Evolutionary conservation across 495 filamentous ascomycete species (phyloP).

Genomic region (Sporormia fimetaria): DNA sequence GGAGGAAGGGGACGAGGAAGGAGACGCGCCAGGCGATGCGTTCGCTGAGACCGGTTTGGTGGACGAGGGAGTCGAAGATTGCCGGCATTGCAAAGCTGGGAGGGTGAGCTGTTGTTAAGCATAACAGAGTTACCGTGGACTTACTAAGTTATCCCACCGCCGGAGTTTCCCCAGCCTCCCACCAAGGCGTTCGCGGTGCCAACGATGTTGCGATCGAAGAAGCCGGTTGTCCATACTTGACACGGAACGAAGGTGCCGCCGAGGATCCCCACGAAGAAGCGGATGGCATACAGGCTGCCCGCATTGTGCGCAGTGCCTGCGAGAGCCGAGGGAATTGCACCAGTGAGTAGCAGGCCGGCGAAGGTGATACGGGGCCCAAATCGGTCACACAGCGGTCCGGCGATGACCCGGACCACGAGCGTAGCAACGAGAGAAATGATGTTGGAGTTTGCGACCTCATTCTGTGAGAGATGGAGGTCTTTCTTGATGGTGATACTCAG

Average conservation of each 20-base stretch:
- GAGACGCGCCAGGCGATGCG: slow-evolving; percentile 74
- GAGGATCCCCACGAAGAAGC: slow-evolving; percentile 90
- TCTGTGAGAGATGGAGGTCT: slow-evolving; percentile 60
- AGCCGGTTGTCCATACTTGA: slow-evolving; percentile 91
- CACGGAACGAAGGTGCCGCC: slow-evolving; percentile 88
- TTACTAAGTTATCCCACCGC: slow-evolving; percentile 66
- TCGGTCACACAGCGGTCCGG: slow-evolving; percentile 74
- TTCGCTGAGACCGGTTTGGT: slow-evolving; percentile 42
- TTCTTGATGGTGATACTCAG: slow-evolving; percentile 34
- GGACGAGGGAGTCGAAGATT: slow-evolving; percentile 70
- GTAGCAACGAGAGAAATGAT: slow-evolving; percentile 79
- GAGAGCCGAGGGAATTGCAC: slow-evolving; percentile 70
- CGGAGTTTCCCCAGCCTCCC: slow-evolving; percentile 80
- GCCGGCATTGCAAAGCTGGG: slow-evolving; percentile 80
- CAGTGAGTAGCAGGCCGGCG: slow-evolving; percentile 57
- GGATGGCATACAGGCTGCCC: slow-evolving; percentile 59
- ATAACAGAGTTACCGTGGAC: not conserved
- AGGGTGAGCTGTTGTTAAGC: not conserved
- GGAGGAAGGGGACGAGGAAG: slow-evolving; percentile 73
- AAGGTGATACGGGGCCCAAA: slow-evolving; percentile 79
- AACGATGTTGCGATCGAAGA: slow-evolving; percentile 92
- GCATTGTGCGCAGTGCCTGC: slow-evolving; percentile 65
- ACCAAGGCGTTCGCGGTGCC: slow-evolving; percentile 83
- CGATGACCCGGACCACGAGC: slow-evolving; percentile 65
- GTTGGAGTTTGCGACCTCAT: slow-evolving; percentile 79